Evolutionary conservation across 1,284 basidiomycete genomes (phyloP), one percentile per base, ranked within the genome.

Genomic region (Anthracocystis setariae): DNA sequence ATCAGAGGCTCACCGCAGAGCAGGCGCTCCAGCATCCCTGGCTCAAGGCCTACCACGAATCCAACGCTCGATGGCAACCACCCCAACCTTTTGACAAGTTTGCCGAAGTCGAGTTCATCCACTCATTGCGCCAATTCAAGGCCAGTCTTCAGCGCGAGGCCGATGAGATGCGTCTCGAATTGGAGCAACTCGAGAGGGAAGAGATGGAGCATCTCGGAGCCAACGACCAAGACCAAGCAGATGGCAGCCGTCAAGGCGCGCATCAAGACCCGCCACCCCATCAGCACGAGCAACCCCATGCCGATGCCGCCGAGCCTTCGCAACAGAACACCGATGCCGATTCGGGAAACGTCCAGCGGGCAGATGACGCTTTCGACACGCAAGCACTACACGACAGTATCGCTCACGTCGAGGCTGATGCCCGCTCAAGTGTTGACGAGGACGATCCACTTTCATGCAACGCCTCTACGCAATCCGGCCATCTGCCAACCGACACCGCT

Each of bases 11-110:
- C 39, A 75, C 77, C 4, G 81, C 81, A 8, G 72, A 66, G 5
- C 67, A 82, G 15, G 81, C 81, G 2, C 65, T 82, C 2, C 54
- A 55, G 25, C 81, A 82, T 40, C 81, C 81, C 8, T 82, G 79
- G 79, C 66, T 82, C 42, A 70, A 69, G 35, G 74, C 77, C 8
- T 82, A 82, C 46, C 74, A 81, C 56, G 71, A 72, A 29, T 73
- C 74, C 9, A 76, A 74, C 44, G 73, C 77, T 18, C 54, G 65
- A 17, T 78, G 74, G 78, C 50, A 66, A 29, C 46, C 67, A 15
- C 76, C 80, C 2, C 59, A 60, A 49, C 61, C 77, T 0, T 82
- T 80, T 48, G 48, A 59, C 46, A 73, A 72, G 21, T 82, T 82
- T 45, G 67, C 49, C 46, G 77, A 82, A 7, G 73, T 82, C 46